Evolutionary conservation across 169 alveolate genomes (phyloP).

Genomic region (Plasmodium sp.): DNA sequence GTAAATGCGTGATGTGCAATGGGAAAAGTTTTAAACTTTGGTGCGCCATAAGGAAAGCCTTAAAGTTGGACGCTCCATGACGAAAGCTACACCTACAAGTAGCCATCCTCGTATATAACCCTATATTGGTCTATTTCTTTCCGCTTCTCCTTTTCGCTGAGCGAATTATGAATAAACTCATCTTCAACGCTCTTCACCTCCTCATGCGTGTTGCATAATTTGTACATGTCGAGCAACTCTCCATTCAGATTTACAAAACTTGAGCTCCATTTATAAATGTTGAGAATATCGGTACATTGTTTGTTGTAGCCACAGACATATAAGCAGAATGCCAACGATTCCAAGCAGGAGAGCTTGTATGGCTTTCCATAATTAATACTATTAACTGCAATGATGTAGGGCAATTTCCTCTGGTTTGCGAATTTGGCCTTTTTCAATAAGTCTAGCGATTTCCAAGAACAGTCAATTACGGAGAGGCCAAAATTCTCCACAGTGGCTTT

Average conservation of each 20-base stretch:
- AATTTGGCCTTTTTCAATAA: conserved; percentile 56
- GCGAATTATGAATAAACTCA: conserved; percentile 41
- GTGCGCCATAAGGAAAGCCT: background rate
- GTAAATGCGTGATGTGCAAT: background rate
- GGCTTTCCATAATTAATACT: conserved; percentile 76
- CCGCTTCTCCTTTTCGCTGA: conserved; percentile 41
- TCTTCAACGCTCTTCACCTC: conserved; percentile 56
- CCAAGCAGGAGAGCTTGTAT: conserved; percentile 71
- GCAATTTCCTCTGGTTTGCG: conserved; percentile 72
- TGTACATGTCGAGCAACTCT: conserved; percentile 56
- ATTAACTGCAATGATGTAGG: conserved; percentile 72
- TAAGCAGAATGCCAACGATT: conserved; percentile 72
- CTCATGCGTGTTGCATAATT: conserved; percentile 68
- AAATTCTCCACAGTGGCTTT: conserved; percentile 37
- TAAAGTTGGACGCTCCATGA: background rate
- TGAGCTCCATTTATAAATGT: conserved; percentile 68
- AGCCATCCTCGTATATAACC: conserved; percentile 72
- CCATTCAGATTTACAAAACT: conserved; percentile 53
- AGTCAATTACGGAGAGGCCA: conserved; percentile 73
- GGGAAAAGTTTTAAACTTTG: background rate
- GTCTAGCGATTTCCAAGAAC: conserved; percentile 75
- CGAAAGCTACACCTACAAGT: background rate
- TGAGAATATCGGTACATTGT: conserved; percentile 62
- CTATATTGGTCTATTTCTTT: conserved; percentile 62
- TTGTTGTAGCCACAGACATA: conserved; percentile 69